Evolutionary conservation across 176 grass and related monocot genomes (phyloP).

Genomic region (Cenchrus americanus): DNA sequence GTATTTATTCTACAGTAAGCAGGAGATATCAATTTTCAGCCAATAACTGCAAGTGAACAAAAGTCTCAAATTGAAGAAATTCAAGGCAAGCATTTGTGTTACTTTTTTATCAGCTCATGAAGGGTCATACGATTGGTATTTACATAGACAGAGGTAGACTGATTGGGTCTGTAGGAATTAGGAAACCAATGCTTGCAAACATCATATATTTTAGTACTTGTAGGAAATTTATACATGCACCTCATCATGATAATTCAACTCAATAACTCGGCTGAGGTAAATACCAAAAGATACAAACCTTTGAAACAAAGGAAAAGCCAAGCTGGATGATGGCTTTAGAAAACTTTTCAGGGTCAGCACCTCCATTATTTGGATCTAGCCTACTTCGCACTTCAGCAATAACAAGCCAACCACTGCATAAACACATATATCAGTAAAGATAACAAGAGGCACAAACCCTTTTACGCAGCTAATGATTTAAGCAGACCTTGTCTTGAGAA

Average conservation of each 20-base stretch:
- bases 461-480: slow-evolving; percentile 22
- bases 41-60: neutral
- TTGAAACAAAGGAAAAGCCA: slow-evolving; percentile 77
- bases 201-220: slow-evolving; percentile 11
- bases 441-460: neutral
- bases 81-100: slow-evolving; percentile 7
- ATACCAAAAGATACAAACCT: slow-evolving; percentile 55
- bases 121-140: neutral
- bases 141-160: neutral
- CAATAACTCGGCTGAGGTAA: slow-evolving; percentile 20
- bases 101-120: neutral
- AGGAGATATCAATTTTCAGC: neutral
- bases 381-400: slow-evolving; percentile 97
- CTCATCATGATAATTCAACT: neutral
- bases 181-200: neutral
- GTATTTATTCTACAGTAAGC: neutral
- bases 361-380: slow-evolving; percentile 84
- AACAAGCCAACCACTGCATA: slow-evolving; percentile 88
- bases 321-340: slow-evolving; percentile 73
- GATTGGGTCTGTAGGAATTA: neutral
- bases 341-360: slow-evolving; percentile 89
- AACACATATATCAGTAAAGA: slow-evolving; percentile 28
- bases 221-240: slow-evolving; percentile 23
- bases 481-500: slow-evolving; percentile 78
- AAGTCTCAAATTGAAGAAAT: neutral